A percentile compares a stretch with the other conserved stretches of the same genome.
Conservation (phyloP, 768 basidiomycete genomes). For the Termitomyces sp. region DNA sequence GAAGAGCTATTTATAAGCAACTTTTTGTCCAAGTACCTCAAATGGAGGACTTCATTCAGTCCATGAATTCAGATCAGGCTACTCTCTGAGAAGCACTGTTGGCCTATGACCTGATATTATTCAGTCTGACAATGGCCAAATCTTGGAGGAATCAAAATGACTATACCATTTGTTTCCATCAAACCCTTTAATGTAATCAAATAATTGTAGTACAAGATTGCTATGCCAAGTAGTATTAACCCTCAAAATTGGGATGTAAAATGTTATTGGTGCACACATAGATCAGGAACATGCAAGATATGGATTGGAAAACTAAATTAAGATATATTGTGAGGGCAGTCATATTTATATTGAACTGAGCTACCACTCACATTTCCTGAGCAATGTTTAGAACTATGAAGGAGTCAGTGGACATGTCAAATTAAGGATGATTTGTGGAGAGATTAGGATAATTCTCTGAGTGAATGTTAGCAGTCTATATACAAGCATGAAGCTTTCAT, state of each 20-base stretch:
- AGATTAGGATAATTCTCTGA: background rate
- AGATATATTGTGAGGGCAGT: background rate
- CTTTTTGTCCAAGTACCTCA: background rate
- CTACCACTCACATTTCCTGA: background rate
- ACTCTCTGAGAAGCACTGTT: conserved; percentile 5
- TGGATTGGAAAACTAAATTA: background rate
- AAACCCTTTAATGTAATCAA: background rate
- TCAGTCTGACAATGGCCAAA: conserved; percentile 4
- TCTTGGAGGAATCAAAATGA: conserved; percentile 4
- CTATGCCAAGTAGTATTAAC: background rate
- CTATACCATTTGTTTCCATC: too few species aligned
- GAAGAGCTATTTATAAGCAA: background rate
- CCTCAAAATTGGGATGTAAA: background rate
- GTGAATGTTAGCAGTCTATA: background rate
- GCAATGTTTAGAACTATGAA: background rate
- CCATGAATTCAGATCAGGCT: background rate
- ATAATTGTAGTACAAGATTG: background rate
- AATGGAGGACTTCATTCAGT: background rate
- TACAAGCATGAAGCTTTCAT: background rate
- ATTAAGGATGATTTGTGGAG: too few species aligned
- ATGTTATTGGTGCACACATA: background rate
- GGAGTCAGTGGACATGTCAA: background rate
- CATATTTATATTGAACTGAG: background rate
- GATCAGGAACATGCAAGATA: background rate
- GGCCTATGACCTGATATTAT: conserved; percentile 5